phyloP scores from a whole-genome alignment of 2,329 filamentous ascomycete species.

The Cladosporium oxysporum region DNA sequence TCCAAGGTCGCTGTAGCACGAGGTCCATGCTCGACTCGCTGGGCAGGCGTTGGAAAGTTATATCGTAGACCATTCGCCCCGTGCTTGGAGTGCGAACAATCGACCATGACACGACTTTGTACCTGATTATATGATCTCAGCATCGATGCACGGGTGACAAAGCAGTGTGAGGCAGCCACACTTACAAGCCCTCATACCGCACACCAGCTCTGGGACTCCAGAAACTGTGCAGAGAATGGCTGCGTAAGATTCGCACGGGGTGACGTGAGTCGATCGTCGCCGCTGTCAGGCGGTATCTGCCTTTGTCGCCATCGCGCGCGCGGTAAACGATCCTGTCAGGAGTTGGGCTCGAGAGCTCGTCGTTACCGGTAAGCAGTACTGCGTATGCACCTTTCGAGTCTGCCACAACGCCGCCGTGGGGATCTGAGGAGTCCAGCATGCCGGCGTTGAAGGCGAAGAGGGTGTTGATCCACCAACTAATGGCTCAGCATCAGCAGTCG shows the following conservation, averaged over 20 bases:
- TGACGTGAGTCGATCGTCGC: constrained; percentile 43
- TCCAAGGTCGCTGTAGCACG: constrained; percentile 42
- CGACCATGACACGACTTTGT: constrained; percentile 45
- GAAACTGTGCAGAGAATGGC: constrained; percentile 46
- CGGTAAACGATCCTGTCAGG: constrained; percentile 46
- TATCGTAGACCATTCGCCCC: constrained; percentile 39
- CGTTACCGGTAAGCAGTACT: constrained; percentile 43
- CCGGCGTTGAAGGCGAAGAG: constrained; percentile 51
- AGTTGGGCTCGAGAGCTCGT: constrained; percentile 40
- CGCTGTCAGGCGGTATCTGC: constrained; percentile 47
- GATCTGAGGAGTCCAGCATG: constrained; percentile 48
- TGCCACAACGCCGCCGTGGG: constrained; percentile 45
- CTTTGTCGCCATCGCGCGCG: constrained; percentile 41
- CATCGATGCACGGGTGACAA: background rate
- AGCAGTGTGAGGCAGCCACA: constrained; percentile 12
- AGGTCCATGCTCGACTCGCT: constrained; percentile 37
- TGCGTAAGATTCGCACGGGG: constrained; percentile 48
- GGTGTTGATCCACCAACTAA: constrained; percentile 53
- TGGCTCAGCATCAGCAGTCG: background rate
- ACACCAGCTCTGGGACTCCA: constrained; percentile 50
- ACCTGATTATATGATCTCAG: constrained; percentile 26
- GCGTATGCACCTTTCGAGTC: constrained; percentile 49
- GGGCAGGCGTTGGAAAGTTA: constrained; percentile 41
- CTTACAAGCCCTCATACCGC: constrained; percentile 52
- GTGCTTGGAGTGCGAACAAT: constrained; percentile 35